Evolutionary conservation across 306 rosid species (phyloP).

Genomic region (Vigna radiata): DNA sequence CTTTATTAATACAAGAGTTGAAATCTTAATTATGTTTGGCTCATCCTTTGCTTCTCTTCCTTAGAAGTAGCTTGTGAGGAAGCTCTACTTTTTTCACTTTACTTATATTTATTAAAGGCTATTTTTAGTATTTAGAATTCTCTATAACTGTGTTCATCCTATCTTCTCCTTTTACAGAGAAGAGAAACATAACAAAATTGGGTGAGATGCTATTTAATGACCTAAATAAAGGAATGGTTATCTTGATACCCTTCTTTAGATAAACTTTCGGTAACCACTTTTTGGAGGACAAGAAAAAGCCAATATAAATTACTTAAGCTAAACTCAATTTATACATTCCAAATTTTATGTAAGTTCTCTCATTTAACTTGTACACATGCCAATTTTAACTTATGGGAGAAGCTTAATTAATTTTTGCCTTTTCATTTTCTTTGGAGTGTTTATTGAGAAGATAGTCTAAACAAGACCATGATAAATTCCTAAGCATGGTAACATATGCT

Average conservation of each 20-base stretch:
- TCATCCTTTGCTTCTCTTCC: not conserved
- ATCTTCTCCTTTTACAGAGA: not conserved
- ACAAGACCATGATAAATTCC: constrained; percentile 12
- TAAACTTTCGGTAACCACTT: not conserved
- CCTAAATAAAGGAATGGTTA: not conserved
- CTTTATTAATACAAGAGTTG: not conserved
- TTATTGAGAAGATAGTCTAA: not conserved
- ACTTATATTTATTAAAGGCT: not conserved
- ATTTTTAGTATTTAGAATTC: not conserved
- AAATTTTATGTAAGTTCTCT: not conserved
- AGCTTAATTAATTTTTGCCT: not conserved
- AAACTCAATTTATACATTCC: not conserved
- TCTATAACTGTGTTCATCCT: not conserved
- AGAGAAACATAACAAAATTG: not conserved
- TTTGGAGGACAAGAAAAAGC: not conserved
- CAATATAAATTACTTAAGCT: not conserved
- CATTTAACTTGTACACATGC: not conserved
- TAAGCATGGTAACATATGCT: constrained; percentile 9
- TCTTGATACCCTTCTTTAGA: not conserved
- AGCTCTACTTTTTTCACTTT: not conserved
- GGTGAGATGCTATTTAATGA: not conserved
- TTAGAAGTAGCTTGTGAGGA: not conserved
- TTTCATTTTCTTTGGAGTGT: not conserved
- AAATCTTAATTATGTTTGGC: not conserved
- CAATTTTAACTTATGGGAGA: not conserved